phyloP scores from a whole-genome alignment of 768 basidiomycete species.

The Leccinum rimulosum region DNA sequence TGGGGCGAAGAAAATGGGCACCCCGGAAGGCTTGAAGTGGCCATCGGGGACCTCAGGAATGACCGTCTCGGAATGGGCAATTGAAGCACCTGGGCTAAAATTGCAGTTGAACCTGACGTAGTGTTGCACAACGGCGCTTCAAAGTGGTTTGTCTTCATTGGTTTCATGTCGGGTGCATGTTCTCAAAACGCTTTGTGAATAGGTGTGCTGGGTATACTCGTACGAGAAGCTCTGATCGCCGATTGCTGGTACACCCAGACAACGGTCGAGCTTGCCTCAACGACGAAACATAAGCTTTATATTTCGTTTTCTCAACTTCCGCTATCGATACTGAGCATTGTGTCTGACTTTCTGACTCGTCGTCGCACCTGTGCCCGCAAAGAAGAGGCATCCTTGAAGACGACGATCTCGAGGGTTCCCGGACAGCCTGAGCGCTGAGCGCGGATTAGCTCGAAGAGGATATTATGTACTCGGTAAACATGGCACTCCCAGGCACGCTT shows the following conservation, averaged over 20 bases:
- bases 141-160: conserved; percentile 52
- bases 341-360: conserved; percentile 77
- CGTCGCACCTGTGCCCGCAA: conserved; percentile 39
- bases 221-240: conserved; percentile 89
- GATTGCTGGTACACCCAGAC: conserved; percentile 75
- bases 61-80: conserved; percentile 70
- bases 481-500: too few species aligned
- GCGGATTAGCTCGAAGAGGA: too few species aligned
- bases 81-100: conserved; percentile 54
- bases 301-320: conserved; percentile 94
- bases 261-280: conserved; percentile 73
- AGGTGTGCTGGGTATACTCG: conserved; percentile 99
- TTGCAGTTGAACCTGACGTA: conserved; percentile 73
- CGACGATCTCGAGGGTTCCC: conserved; percentile 87
- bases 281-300: conserved; percentile 70
- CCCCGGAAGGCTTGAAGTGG: conserved; percentile 67
- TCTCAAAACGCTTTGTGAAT: conserved; percentile 2
- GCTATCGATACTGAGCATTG: conserved; percentile 91
- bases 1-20: conserved; percentile 86
- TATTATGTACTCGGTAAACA: too few species aligned
- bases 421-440: conserved; percentile 25
- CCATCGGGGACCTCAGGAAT: conserved; percentile 79
- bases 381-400: conserved; percentile 77
- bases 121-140: conserved; percentile 93
- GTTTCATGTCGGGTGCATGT: background rate